Conservation (phyloP, 2,329 filamentous ascomycete genomes). For the Pyrenophora graminea region DNA sequence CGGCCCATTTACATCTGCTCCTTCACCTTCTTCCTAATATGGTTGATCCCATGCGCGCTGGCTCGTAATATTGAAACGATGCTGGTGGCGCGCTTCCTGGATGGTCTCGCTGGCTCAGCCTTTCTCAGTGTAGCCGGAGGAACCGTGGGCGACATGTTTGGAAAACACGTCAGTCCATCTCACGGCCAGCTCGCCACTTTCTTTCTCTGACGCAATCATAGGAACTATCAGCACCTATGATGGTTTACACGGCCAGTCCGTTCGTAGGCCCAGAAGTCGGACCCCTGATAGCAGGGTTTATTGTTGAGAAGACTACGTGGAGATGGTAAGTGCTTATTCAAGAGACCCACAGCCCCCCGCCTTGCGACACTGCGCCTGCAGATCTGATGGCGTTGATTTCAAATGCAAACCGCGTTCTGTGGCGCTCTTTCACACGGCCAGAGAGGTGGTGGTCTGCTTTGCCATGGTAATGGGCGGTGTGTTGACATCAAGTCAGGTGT, state of each 20-base stretch:
- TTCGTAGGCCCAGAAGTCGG: slow-evolving; percentile 63
- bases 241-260: slow-evolving; percentile 63
- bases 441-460: not conserved
- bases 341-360: slow-evolving; percentile 11
- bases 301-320: slow-evolving; percentile 75
- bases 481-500: slow-evolving; percentile 37
- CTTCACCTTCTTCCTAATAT: slow-evolving; percentile 75
- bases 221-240: slow-evolving; percentile 79
- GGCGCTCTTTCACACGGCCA: slow-evolving; percentile 5
- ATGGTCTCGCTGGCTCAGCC: slow-evolving; percentile 69
- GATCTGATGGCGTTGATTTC: slow-evolving; percentile 1
- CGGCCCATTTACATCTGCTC: slow-evolving; percentile 78
- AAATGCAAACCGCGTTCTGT: slow-evolving; percentile 3
- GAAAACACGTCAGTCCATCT: slow-evolving; percentile 35
- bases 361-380: slow-evolving; percentile 11
- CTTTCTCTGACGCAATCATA: slow-evolving; percentile 19
- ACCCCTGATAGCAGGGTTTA: slow-evolving; percentile 73
- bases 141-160: slow-evolving; percentile 72
- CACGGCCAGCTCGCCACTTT: not conserved
- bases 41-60: slow-evolving; percentile 79
- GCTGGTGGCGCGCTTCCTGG: slow-evolving; percentile 76
- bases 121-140: slow-evolving; percentile 75
- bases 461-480: slow-evolving; percentile 21
- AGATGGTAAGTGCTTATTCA: slow-evolving; percentile 42
- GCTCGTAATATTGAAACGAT: slow-evolving; percentile 82